Evolutionary conservation across 2,329 filamentous ascomycete genomes (phyloP).

Genomic region (Zymoseptoria tritici): DNA sequence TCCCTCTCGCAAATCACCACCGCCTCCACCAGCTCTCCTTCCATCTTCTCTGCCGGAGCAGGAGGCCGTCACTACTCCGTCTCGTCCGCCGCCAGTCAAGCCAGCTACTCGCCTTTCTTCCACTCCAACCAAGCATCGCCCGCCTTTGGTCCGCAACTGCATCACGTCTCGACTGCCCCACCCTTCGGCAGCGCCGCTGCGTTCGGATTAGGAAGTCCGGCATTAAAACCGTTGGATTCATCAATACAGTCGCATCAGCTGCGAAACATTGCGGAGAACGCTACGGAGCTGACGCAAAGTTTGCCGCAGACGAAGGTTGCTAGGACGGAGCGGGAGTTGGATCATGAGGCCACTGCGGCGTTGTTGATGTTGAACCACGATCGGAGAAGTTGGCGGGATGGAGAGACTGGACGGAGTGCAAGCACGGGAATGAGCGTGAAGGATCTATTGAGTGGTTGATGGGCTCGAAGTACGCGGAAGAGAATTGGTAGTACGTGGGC

Average conservation of each 20-base stretch:
- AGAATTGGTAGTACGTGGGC: background rate
- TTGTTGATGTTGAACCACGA: slow-evolving; percentile 82
- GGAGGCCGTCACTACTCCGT: slow-evolving; percentile 31
- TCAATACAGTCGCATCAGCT: slow-evolving; percentile 9
- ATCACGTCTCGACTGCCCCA: slow-evolving; percentile 20
- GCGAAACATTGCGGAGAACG: slow-evolving; percentile 24
- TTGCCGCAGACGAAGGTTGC: slow-evolving; percentile 9
- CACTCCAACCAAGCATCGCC: slow-evolving; percentile 50
- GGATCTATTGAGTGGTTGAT: slow-evolving; percentile 36
- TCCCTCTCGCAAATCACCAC: slow-evolving; percentile 31
- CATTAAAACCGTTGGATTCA: slow-evolving; percentile 50
- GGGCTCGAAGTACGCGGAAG: background rate
- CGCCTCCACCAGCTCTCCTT: slow-evolving; percentile 33
- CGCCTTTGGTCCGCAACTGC: slow-evolving; percentile 46
- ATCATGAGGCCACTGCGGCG: slow-evolving; percentile 75
- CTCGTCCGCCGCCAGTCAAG: slow-evolving; percentile 31
- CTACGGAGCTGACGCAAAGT: slow-evolving; percentile 19
- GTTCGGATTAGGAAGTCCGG: slow-evolving; percentile 31
- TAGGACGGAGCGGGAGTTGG: slow-evolving; percentile 31
- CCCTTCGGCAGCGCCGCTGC: slow-evolving; percentile 9
- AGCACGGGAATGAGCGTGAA: slow-evolving; percentile 38
- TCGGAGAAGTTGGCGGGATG: slow-evolving; percentile 39
- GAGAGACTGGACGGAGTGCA: slow-evolving; percentile 4
- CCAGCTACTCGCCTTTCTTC: slow-evolving; percentile 30
- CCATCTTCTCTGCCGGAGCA: slow-evolving; percentile 21